Base-by-base conservation (phyloP, 2,329 filamentous ascomycete genomes). In the Pseudonectria buxi region DNA sequence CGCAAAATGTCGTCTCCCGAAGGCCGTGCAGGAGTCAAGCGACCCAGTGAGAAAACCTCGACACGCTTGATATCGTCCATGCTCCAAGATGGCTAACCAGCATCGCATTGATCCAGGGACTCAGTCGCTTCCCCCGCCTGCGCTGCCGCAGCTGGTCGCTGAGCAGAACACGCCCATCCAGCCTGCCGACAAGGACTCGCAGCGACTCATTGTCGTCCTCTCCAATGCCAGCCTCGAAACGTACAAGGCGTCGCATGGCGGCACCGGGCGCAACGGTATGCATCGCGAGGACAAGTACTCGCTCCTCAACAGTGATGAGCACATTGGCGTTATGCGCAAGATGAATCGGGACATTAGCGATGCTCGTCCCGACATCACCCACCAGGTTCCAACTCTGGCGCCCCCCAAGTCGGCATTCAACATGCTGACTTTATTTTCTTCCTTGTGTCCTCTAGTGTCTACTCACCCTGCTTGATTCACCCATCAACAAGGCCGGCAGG, bases 281-380 rank as follows among this genome's bases (percentile, higher is more conserved):
- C 76, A 78, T 41, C 78, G 85, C 33, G 89, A 95, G 54, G 90
- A 95, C 61, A 96, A 96, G 64, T 98, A 94, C 66, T 94, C 90
- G 43, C 72, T 98, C 34, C 80, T 98, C 56, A 98, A 98, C 72
- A 95, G 89, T 64, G 92, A 98, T 58, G 92, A 98, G 66, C 92
- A 98, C 61, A 98, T 98, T 51, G 92, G 92, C 44, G 85, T 96
- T 47, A 95, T 98, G 88, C 83, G 92, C 56, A 98, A 96, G 72
- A 96, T 96, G 90, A 94, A 94, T 61, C 78, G 92, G 52, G 92
- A 98, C 61, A 96, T 98, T 49, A 95, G 89, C 61, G 92, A 98
- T 65, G 92, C 92, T 41, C 81, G 92, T 51, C 92, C 92, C 29
- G 92, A 98, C 64, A 98, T 98, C 56, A 95, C 92, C 30, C 92